These are phyloP conservation scores for Cladosporium oxysporum DNA, from an alignment of 2,329 filamentous ascomycete genomes.

Conservation along the genomic window DNA sequence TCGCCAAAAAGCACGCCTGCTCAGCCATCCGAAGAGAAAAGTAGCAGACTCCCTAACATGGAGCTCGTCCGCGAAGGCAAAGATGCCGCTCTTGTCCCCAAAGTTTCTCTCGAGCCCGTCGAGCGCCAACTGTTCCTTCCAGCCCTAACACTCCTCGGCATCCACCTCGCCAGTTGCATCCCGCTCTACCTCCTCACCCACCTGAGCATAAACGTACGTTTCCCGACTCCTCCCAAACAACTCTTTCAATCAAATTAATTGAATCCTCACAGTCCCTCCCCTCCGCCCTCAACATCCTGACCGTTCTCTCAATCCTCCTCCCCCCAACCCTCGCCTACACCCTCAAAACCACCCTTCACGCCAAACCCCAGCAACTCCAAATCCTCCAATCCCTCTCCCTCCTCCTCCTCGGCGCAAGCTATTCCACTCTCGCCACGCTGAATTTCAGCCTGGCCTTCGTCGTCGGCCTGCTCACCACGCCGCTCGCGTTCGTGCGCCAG, in stretches of 20 bases:
- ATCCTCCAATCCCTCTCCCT: conserved; percentile 89
- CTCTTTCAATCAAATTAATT: neutral
- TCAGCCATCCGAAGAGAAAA: conserved; percentile 27
- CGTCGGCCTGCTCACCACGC: conserved; percentile 74
- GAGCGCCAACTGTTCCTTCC: conserved; percentile 73
- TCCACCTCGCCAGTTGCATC: conserved; percentile 75
- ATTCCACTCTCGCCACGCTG: conserved; percentile 88
- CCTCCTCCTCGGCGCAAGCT: conserved; percentile 86
- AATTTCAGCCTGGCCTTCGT: conserved; percentile 93
- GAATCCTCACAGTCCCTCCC: conserved; percentile 18
- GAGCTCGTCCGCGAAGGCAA: conserved; percentile 41
- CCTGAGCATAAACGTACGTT: conserved; percentile 63
- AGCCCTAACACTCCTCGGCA: conserved; percentile 67
- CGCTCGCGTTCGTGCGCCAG: conserved; percentile 70
- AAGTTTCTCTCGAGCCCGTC: conserved; percentile 41
- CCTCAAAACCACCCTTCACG: conserved; percentile 21
- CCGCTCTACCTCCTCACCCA: conserved; percentile 88
- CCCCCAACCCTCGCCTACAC: conserved; percentile 28
- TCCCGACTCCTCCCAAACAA: conserved; percentile 19
- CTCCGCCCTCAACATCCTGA: conserved; percentile 51
- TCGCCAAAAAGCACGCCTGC: conserved; percentile 35
- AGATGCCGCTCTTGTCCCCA: conserved; percentile 42
- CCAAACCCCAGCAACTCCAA: conserved; percentile 64
- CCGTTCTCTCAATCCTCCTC: conserved; percentile 42
- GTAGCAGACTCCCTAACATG: conserved; percentile 38